A percentile compares a stretch with the other conserved stretches of the same genome.
Evolutionary conservation across 2,329 filamentous ascomycete genomes (phyloP).

Genomic region (Penicillium verrucosum): DNA sequence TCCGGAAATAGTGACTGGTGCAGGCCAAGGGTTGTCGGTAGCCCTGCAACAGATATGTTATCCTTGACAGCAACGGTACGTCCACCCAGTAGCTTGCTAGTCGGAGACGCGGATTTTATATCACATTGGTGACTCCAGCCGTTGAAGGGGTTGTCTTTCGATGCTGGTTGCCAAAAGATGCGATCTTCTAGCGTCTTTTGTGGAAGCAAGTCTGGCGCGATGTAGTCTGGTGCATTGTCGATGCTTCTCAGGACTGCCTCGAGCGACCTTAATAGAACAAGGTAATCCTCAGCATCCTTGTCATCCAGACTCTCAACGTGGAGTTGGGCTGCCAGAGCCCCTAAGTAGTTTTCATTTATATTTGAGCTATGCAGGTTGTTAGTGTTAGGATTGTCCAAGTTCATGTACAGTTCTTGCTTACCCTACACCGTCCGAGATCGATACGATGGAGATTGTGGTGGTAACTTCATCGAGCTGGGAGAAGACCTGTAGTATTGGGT

Average conservation of each 20-base stretch:
- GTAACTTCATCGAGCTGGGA: neutral
- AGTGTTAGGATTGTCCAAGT: neutral
- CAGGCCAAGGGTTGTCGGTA: slow-evolving; percentile 35
- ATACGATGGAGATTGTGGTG: neutral
- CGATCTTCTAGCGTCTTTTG: slow-evolving; percentile 23
- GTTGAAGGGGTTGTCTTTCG: slow-evolving; percentile 38
- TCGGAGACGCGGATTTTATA: slow-evolving; percentile 27
- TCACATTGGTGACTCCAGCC: slow-evolving; percentile 43
- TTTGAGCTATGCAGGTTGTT: neutral
- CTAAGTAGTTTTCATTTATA: neutral
- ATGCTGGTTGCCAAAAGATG: slow-evolving; percentile 17
- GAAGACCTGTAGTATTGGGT: neutral
- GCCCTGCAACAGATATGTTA: slow-evolving; percentile 35
- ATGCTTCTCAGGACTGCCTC: slow-evolving; percentile 28
- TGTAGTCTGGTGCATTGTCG: slow-evolving; percentile 32
- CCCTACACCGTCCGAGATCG: neutral
- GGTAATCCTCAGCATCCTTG: slow-evolving; percentile 14
- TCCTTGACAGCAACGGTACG: slow-evolving; percentile 38
- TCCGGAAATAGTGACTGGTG: slow-evolving; percentile 23
- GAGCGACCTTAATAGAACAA: slow-evolving; percentile 28
- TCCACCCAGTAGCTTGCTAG: slow-evolving; percentile 25
- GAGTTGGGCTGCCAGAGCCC: neutral
- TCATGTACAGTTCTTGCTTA: neutral
- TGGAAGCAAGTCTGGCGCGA: slow-evolving; percentile 35
- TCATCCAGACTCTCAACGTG: neutral